Evolutionary conservation across 345 rosid genomes (phyloP).

Genomic region (Salix purpurea): DNA sequence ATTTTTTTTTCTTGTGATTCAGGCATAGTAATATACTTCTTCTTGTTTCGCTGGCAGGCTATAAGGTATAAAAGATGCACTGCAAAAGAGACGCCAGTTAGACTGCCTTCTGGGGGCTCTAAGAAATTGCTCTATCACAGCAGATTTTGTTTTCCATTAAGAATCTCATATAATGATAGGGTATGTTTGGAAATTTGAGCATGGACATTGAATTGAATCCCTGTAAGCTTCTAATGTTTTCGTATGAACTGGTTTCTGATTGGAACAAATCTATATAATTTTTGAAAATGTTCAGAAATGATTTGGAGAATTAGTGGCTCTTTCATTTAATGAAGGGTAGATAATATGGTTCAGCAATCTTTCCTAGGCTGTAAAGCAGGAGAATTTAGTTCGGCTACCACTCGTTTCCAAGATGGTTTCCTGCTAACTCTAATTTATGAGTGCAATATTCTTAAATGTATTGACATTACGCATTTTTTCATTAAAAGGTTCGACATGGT

Average conservation of each 20-base stretch:
- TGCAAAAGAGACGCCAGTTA: slow-evolving; percentile 15
- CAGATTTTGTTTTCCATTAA: slow-evolving; percentile 17
- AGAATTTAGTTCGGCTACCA: neutral
- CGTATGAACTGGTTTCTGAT: neutral
- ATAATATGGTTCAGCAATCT: neutral
- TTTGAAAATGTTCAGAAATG: neutral
- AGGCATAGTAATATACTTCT: neutral
- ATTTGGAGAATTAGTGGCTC: neutral
- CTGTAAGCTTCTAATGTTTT: too few relatives aligned
- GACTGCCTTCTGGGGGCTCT: slow-evolving; percentile 10
- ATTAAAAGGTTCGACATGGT: slow-evolving; percentile 22
- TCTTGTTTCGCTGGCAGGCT: slow-evolving; percentile 28
- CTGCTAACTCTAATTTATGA: neutral
- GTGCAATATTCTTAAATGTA: neutral
- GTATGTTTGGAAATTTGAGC: slow-evolving; percentile 24
- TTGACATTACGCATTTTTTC: neutral
- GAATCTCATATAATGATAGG: slow-evolving; percentile 15
- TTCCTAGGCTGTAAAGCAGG: neutral
- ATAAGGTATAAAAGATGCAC: slow-evolving; percentile 14
- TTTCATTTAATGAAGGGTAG: neutral
- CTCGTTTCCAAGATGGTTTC: neutral
- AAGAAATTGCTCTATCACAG: slow-evolving; percentile 16
- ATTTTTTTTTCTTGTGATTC: neutral
- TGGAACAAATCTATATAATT: neutral
- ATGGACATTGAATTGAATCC: neutral